phyloP scores from a whole-genome alignment of 768 basidiomycete species.

The Boletales sp. region DNA sequence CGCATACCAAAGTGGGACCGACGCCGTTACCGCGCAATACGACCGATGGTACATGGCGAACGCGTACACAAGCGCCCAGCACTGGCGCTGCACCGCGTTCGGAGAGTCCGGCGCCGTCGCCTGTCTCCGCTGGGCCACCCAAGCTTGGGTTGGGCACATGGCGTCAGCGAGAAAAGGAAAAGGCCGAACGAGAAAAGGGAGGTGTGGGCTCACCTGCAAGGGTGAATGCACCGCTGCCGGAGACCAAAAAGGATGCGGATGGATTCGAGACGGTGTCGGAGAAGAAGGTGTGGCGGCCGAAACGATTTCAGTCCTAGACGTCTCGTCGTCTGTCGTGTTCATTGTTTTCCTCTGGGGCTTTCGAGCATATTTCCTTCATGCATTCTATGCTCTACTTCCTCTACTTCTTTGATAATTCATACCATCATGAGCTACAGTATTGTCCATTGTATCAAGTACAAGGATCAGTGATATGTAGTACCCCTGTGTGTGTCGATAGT shows the following conservation, averaged over 20 bases:
- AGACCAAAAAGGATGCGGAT: constrained; percentile 55
- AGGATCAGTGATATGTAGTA: no score
- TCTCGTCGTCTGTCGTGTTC: background rate
- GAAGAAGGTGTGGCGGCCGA: constrained; percentile 24
- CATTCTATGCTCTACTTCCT: no score
- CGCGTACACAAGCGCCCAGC: constrained; percentile 22
- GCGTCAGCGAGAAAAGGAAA: constrained; percentile 56
- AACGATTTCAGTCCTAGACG: constrained; percentile 9
- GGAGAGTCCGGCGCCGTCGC: constrained; percentile 50
- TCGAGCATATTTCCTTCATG: no score
- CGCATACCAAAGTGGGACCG: constrained; percentile 28
- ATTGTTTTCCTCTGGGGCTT: background rate
- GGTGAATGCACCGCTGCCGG: constrained; percentile 32
- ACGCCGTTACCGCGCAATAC: constrained; percentile 17
- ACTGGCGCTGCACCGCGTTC: constrained; percentile 42
- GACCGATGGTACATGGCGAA: constrained; percentile 15
- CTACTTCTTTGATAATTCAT: no score
- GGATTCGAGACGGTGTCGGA: constrained; percentile 63
- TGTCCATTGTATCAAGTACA: no score
- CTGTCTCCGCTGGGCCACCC: constrained; percentile 27
- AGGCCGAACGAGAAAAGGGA: constrained; percentile 27
- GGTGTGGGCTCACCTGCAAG: constrained; percentile 12
- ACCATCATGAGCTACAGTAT: no score
- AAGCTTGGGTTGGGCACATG: constrained; percentile 49
- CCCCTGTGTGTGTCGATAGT: no score